phyloP scores from a whole-genome alignment of 208 protist genomes.

The Crithidia mellificae region DNA sequence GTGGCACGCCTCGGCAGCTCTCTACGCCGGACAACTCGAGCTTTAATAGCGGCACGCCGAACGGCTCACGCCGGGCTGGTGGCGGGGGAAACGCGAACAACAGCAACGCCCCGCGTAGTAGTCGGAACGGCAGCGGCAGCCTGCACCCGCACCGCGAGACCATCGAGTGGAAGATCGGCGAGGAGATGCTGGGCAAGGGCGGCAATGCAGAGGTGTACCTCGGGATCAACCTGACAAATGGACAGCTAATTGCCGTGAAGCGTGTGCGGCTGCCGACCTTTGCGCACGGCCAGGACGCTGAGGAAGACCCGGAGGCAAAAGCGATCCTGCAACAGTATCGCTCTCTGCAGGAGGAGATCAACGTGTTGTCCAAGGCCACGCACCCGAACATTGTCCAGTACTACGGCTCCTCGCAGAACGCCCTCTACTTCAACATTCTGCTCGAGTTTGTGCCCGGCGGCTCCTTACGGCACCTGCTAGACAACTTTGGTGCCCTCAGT shows the following conservation, averaged over 20 bases:
- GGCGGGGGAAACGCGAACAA: too few species aligned
- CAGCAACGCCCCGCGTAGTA: conserved; percentile 10
- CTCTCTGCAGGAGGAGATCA: conserved; percentile 88
- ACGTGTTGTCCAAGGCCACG: conserved; percentile 83
- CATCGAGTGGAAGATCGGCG: conserved; percentile 91
- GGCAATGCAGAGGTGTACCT: conserved; percentile 90
- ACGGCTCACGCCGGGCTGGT: conserved; percentile 15
- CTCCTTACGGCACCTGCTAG: conserved; percentile 84
- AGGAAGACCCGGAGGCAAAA: conserved; percentile 51
- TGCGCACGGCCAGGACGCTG: conserved; percentile 19
- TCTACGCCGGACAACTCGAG: conserved; percentile 54
- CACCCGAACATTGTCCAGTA: conserved; percentile 93
- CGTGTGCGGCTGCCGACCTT: conserved; percentile 72
- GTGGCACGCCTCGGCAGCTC: conserved; percentile 38
- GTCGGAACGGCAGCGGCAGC: conserved; percentile 29
- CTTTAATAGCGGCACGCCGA: conserved; percentile 35
- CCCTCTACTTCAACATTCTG: conserved; percentile 89
- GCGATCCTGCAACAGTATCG: conserved; percentile 83
- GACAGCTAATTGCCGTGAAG: conserved; percentile 91
- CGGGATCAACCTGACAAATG: conserved; percentile 90
- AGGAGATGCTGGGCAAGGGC: conserved; percentile 90
- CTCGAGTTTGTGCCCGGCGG: conserved; percentile 91
- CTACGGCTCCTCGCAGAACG: conserved; percentile 84
- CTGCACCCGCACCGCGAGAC: conserved; percentile 58
- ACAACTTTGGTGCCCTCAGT: conserved; percentile 89